These are phyloP conservation scores for Aspergillus egyptiacus DNA, from an alignment of 495 filamentous ascomycete species.

Conservation along the genomic window DNA sequence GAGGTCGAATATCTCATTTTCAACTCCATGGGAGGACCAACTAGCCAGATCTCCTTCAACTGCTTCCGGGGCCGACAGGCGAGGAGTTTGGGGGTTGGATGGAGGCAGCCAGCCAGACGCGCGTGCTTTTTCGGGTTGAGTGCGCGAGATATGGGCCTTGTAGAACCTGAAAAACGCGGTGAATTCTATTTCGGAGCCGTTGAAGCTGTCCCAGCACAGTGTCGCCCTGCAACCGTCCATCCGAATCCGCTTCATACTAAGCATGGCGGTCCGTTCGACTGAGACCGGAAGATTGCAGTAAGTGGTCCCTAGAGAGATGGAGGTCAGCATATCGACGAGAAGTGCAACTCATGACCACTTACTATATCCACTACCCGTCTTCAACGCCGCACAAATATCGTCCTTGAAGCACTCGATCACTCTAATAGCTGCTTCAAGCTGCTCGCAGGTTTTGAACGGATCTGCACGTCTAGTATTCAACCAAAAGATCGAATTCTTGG, in stretches of 20 bases:
- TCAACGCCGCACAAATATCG: slow-evolving; percentile 7
- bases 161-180: slow-evolving; percentile 49
- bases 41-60: slow-evolving; percentile 9
- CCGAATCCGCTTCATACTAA: slow-evolving; percentile 21
- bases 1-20: slow-evolving; percentile 7
- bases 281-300: slow-evolving; percentile 12
- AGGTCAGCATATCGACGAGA: not conserved
- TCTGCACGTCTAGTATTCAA: slow-evolving; percentile 11
- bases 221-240: slow-evolving; percentile 23
- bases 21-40: slow-evolving; percentile 9
- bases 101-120: slow-evolving; percentile 20
- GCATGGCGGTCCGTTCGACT: slow-evolving; percentile 7
- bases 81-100: slow-evolving; percentile 1
- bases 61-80: slow-evolving; percentile 4
- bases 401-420: slow-evolving; percentile 21
- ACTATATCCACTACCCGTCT: slow-evolving; percentile 10
- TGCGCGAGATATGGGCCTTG: slow-evolving; percentile 19
- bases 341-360: not conserved
- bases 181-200: slow-evolving; percentile 54
- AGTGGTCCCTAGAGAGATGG: slow-evolving; percentile 12
- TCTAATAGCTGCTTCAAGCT: slow-evolving; percentile 18
- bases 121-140: slow-evolving; percentile 15
- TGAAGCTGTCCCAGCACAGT: slow-evolving; percentile 42
- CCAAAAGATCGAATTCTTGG: slow-evolving; percentile 15
- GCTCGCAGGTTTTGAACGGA: slow-evolving; percentile 8